phyloP scores from a whole-genome alignment of 352 stramenopile genomes.

The Phytophthora cryptogea region DNA sequence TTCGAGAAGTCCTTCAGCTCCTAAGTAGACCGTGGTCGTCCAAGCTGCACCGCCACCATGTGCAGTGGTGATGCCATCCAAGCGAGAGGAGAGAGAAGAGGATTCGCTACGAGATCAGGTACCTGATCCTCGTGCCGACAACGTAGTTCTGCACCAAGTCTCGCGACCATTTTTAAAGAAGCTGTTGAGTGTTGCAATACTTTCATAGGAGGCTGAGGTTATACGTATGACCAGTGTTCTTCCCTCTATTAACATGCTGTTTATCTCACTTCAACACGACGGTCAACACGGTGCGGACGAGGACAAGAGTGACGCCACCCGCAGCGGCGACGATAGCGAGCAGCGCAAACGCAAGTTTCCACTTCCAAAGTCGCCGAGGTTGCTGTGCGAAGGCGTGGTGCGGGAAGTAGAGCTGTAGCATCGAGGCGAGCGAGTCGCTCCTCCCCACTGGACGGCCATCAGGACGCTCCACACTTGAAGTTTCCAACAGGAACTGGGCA shows the following conservation, averaged over 20 bases:
- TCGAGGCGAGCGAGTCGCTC: conserved; percentile 49
- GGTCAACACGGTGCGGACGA: conserved; percentile 22
- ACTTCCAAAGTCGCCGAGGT: conserved; percentile 64
- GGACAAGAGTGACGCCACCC: conserved; percentile 22
- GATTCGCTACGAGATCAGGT: conserved; percentile 7
- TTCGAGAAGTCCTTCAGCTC: conserved; percentile 87
- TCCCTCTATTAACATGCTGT: conserved; percentile 9
- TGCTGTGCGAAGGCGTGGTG: conserved; percentile 63
- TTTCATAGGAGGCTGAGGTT: not conserved
- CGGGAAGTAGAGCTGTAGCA: conserved; percentile 72
- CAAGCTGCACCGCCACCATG: conserved; percentile 5
- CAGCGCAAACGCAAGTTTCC: conserved; percentile 58
- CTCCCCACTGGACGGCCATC: conserved; percentile 38
- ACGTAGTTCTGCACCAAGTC: conserved; percentile 18
- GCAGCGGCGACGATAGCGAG: conserved; percentile 41
- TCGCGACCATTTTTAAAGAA: conserved; percentile 28
- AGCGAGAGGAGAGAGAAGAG: conserved; percentile 6
- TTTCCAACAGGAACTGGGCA: conserved; percentile 58
- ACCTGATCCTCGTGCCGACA: conserved; percentile 5
- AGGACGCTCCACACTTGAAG: conserved; percentile 42
- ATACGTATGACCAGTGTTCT: conserved; percentile 4
- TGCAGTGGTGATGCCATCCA: conserved; percentile 13
- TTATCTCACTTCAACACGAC: conserved; percentile 18
- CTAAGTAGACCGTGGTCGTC: conserved; percentile 18
- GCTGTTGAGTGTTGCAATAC: conserved; percentile 4